Conservation (phyloP, 1,284 basidiomycete genomes). For the Termitomyces sp. region DNA sequence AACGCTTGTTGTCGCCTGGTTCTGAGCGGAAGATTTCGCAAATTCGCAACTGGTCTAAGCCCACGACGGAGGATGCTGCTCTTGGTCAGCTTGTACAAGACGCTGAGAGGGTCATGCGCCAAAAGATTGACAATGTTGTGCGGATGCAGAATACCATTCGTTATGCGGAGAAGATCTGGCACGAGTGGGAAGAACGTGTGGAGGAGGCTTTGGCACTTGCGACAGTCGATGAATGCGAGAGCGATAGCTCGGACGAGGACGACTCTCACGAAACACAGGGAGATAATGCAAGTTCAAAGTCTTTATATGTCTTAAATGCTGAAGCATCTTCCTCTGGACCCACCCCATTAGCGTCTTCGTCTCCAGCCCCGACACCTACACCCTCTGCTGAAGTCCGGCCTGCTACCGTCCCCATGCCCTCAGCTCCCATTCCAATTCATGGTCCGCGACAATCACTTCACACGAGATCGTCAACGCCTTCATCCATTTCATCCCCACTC, state of each 20-base stretch:
- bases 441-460: conserved; percentile 50
- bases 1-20: conserved; percentile 80
- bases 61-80: conserved; percentile 81
- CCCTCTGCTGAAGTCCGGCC: conserved; percentile 25
- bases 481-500: conserved; percentile 77
- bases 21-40: conserved; percentile 82
- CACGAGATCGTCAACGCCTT: conserved; percentile 78
- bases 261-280: conserved; percentile 27
- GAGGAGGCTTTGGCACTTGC: conserved; percentile 60
- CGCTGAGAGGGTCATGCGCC: conserved; percentile 82
- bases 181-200: conserved; percentile 94
- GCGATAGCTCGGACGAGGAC: conserved; percentile 29
- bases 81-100: conserved; percentile 81
- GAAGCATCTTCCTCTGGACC: conserved; percentile 51
- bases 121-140: conserved; percentile 93
- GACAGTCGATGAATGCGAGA: conserved; percentile 42
- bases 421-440: conserved; percentile 27
- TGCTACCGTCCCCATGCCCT: conserved; percentile 22
- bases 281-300: conserved; percentile 56
- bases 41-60: conserved; percentile 82
- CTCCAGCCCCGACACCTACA: conserved; percentile 44
- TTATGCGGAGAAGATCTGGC: conserved; percentile 95
- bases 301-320: conserved; percentile 57
- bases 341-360: conserved; percentile 62
- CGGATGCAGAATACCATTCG: conserved; percentile 97